These are phyloP conservation scores for Rhodotorula sphaerocarpa DNA, from an alignment of 768 basidiomycete species.

Conservation along the genomic window DNA sequence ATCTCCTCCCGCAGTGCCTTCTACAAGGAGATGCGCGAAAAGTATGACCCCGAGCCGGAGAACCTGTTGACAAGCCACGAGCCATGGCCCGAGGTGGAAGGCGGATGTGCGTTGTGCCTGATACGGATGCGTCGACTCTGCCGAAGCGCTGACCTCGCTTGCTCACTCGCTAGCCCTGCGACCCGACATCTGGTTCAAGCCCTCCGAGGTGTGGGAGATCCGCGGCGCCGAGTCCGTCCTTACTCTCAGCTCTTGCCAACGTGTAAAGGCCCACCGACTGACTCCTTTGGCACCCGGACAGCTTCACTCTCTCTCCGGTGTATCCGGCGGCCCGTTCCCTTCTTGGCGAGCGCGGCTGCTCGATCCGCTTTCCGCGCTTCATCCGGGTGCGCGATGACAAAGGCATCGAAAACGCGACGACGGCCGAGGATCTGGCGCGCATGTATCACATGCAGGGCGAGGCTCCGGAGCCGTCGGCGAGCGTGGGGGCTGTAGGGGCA, in stretches of 20 bases:
- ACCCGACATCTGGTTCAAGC: conserved; percentile 47
- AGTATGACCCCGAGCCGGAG: conserved; percentile 65
- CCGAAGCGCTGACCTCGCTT: conserved; percentile 23
- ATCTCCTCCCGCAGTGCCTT: conserved; percentile 19
- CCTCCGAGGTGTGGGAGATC: conserved; percentile 66
- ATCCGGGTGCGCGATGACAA: conserved; percentile 68
- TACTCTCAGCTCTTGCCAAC: too few species aligned
- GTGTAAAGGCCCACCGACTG: not conserved
- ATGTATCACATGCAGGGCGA: conserved; percentile 62
- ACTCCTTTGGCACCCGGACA: not conserved
- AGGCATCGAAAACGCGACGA: conserved; percentile 61
- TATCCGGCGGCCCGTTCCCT: conserved; percentile 66
- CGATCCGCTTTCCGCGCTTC: conserved; percentile 81
- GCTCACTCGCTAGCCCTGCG: conserved; percentile 39
- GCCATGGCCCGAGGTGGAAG: conserved; percentile 17
- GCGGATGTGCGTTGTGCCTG: conserved; percentile 45
- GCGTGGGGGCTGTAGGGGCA: not conserved
- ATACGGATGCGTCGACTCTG: conserved; percentile 50
- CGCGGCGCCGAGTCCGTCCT: conserved; percentile 46
- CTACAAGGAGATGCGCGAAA: conserved; percentile 55
- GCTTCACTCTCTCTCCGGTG: conserved; percentile 53
- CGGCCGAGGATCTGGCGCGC: conserved; percentile 58
- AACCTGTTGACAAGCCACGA: conserved; percentile 39
- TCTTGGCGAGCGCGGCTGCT: conserved; percentile 60
- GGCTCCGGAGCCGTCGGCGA: not conserved